Evolutionary conservation across 2,329 filamentous ascomycete species (phyloP), one percentile per base, ranked within the genome.

Genomic region (Torrubiella hemipterigena): DNA sequence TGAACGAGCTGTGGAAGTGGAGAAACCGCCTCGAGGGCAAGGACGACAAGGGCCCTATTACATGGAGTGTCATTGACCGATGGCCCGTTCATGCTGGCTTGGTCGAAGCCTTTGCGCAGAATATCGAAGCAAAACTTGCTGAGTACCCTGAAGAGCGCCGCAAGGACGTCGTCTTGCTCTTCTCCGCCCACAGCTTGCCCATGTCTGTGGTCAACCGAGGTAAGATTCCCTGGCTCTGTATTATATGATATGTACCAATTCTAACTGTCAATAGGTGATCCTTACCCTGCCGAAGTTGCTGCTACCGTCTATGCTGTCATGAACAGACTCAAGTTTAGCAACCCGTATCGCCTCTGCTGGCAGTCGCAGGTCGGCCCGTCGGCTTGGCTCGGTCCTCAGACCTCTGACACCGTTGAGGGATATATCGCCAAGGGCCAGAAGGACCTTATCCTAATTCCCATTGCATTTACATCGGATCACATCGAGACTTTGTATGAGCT

Each of bases 1-100:
- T 98, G 35, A 98, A 98, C 49, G 91, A 98, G 60, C 61, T 98
- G 21, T 98, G 91, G 91, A 95, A 93, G 60, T 95, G 87, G 86
- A 73, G 87, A 40, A 81, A 85, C 49, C 68, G 85, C 39, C 61
- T 98, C 32, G 87, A 96, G 55, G 84, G 83, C 23, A 86, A 84
- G 55, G 63, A 68, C 26, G 67, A 59, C 3, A 60, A 63, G 26
- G 87, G 87, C 10, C 65, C 77, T 3, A 94, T 98, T 41, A 70
- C 79, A 35, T 98, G 91, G 91, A 95, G 85, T 55, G 89, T 96
- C 32, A 98, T 98, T 54, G 91, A 98, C 57, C 75, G 91, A 38
- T 98, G 91, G 91, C 91, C 89, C 6, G 78, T 76, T n/a, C 89
- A 98, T 52, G 66, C 77, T 3, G 91, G 91, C 3, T 64, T 98